Percentiles rank a stretch among this genome's conserved stretches.
These are phyloP conservation scores for Arthrinium phaeospermum DNA, from an alignment of 2,329 filamentous ascomycete genomes.

Conservation along the genomic window DNA sequence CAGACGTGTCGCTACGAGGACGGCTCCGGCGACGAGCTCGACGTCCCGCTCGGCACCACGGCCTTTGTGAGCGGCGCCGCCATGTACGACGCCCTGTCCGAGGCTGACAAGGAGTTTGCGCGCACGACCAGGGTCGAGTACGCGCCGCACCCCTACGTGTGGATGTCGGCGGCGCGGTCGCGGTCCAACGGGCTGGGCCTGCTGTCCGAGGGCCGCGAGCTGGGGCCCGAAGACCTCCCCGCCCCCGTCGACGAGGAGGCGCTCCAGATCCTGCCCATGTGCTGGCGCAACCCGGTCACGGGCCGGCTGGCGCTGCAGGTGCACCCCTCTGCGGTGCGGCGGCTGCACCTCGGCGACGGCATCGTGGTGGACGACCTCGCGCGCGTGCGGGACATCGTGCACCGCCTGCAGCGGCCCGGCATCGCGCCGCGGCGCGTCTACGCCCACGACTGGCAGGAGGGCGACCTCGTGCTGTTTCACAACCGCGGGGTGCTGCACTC, in stretches of 20 bases:
- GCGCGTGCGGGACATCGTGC: constrained; percentile 69
- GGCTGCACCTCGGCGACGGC: constrained; percentile 70
- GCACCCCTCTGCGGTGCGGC: constrained; percentile 74
- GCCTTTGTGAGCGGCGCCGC: constrained; percentile 75
- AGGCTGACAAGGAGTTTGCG: constrained; percentile 70
- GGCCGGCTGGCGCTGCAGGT: constrained; percentile 73
- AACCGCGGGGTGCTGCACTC: constrained; percentile 78
- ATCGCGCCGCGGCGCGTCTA: constrained; percentile 74
- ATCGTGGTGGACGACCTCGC: constrained; percentile 71
- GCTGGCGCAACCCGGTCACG: constrained; percentile 77
- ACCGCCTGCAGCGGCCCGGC: constrained; percentile 73
- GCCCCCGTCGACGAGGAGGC: constrained; percentile 64
- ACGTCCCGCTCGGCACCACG: constrained; percentile 76
- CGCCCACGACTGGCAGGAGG: constrained; percentile 77
- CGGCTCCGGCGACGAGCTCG: constrained; percentile 67
- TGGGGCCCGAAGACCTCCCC: constrained; percentile 65
- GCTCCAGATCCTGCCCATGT: constrained; percentile 76
- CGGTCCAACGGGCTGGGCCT: constrained; percentile 74
- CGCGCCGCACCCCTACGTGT: constrained; percentile 80
- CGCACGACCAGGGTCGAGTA: constrained; percentile 74
- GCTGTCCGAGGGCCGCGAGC: constrained; percentile 68
- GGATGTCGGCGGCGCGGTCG: constrained; percentile 75
- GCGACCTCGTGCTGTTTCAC: constrained; percentile 79
- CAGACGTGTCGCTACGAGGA: constrained; percentile 78
- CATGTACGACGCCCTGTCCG: constrained; percentile 72